Evolutionary conservation across 1,284 basidiomycete genomes (phyloP), one percentile per base, ranked within the genome.

Genomic region (Violaceomyces palustris): DNA sequence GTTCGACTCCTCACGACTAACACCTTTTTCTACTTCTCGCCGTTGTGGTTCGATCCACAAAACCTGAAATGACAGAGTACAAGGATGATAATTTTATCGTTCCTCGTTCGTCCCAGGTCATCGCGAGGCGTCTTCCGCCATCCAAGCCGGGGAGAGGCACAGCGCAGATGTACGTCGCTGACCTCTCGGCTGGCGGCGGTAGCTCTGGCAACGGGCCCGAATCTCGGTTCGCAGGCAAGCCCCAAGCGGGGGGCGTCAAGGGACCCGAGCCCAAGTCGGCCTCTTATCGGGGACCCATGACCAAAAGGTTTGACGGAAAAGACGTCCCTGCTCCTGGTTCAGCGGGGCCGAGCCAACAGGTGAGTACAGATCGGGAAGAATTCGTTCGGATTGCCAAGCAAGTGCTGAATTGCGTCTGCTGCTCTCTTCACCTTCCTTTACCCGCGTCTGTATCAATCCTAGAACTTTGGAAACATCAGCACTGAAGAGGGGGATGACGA

Each of bases 81-180:
- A 87, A 83, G 72, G 89, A 96, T 76, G 93, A 99, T 74, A 81
- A 86, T 9, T 80, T 84, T 47, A 83, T 94, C 68, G 87, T 99
- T 31, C 90, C 93, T 5, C 83, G 93, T 34, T 94, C 93, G 3
- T 90, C 92, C 9, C 91, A 91, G 26, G 86, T 99, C 33, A 80
- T 96, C 53, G 89, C 90, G 15, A 88, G 92, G 56, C 87, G 93
- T 33, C 77, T 93, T 35, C 93, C 92, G 28, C 82, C 89, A 3
- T 76, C 80, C 26, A 82, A 85, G 34, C 85, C 87, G 35, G 93
- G 93, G n/a, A 87, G 86, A 74, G 92, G 93, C 39, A 93, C 85
- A 64, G 91, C 88, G 15, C 83, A 87, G 28, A 82, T 88, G 76
- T 96, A 96, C 73, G 81, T 89, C 32, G 78, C 80, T 39, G 80